Base-by-base conservation (phyloP, 371 early-diverging fungal genomes). In the Amoeboaphelidium protococcarum region DNA sequence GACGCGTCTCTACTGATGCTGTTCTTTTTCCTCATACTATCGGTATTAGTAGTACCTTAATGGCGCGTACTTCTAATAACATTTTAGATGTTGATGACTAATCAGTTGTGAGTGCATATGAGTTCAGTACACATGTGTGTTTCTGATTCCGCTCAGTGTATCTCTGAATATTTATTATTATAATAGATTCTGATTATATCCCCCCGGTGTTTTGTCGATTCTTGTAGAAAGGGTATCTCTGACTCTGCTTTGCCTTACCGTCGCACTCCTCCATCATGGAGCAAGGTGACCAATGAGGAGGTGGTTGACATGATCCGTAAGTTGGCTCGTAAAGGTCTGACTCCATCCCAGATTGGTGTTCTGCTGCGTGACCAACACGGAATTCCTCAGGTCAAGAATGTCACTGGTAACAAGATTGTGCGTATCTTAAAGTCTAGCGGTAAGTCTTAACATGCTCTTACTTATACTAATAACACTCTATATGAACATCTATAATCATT, bases 321-420 rank as follows among this genome's bases (percentile, higher is more conserved):
- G 73, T 76, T 87, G 57, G 96, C 98, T 66, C 96, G 90, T 80
- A 98, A 97, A 86, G 99, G 98, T 71, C 64, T 87, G 55, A 76
- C 86, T 54, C 90, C 99, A 50, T 91, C 97, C 55, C 89, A 90
- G 71, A 99, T 99, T 68, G 99, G 99, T 80, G 89, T 86, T 47
- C 62, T 80, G 50, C 85, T 99, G 58, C 79, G 99, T 72, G 98
- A 98, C 68, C 74, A 80, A 51, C 86, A 96, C 68, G 97, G 95
- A 58, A 76, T 99, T 56, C 86, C 98, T 57, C 87, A 92, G 68
- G 95, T 92, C 67, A 77, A 74, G 59, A 69, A 67, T 65, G 79
- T 98, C 56, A 88, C 91, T 54, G 92, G 94, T 60, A 87, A 78
- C 79, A 89, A 86, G 78, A 72, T 98, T 52, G 74, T 91, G 55